These are phyloP conservation scores for Penicillium paneum DNA, from an alignment of 2,329 filamentous ascomycete genomes.

Conservation along the genomic window DNA sequence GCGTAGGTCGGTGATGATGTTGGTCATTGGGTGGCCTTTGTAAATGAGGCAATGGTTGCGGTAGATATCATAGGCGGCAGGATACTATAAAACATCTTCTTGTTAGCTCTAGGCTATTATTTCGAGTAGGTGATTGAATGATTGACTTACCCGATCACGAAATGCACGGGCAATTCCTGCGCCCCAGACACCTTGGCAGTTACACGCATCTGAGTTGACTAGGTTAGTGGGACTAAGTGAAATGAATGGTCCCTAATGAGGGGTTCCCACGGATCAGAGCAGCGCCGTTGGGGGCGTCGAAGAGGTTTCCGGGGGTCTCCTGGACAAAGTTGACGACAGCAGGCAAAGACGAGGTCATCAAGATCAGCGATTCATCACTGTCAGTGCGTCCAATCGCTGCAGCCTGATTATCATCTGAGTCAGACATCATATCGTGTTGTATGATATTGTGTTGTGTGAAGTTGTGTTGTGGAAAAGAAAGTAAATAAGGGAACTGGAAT, in stretches of 20 bases:
- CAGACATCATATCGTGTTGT: not conserved
- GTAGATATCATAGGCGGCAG: conserved; percentile 50
- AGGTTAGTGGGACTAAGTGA: not conserved
- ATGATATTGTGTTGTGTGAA: too few species aligned
- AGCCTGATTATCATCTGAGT: not conserved
- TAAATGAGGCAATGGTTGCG: conserved; percentile 45
- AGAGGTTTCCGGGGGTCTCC: conserved; percentile 49
- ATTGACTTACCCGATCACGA: conserved; percentile 22
- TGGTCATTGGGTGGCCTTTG: not conserved
- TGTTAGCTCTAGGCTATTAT: not conserved
- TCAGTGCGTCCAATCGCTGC: not conserved
- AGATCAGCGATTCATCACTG: not conserved
- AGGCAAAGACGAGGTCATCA: not conserved
- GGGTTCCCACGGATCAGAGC: conserved; percentile 49
- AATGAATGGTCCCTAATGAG: not conserved
- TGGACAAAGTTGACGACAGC: conserved; percentile 11
- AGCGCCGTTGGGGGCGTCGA: conserved; percentile 49
- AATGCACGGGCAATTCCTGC: conserved; percentile 57
- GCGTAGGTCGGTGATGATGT: conserved; percentile 6
- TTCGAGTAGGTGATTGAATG: conserved; percentile 24
- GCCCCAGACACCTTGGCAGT: conserved; percentile 57
- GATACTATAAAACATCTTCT: conserved; percentile 43
- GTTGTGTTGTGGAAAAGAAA: not conserved
- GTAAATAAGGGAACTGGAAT: not conserved
- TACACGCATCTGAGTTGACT: conserved; percentile 52